Percentiles rank a stretch among this genome's conserved stretches.
Evolutionary conservation across 306 rosid species (phyloP).

Genomic region (Cyclanthera cordifolia): DNA sequence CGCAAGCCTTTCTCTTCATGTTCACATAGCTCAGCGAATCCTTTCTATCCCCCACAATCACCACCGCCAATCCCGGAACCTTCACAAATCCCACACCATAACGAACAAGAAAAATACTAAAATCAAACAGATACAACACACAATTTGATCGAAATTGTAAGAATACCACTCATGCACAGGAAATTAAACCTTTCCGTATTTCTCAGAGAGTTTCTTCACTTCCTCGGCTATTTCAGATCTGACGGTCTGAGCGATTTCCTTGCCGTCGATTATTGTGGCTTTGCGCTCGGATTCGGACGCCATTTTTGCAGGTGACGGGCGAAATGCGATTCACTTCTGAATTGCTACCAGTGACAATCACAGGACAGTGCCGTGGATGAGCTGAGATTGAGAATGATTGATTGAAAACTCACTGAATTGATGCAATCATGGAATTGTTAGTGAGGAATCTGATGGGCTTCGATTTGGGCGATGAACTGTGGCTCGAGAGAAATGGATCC

Average conservation of each 20-base stretch:
- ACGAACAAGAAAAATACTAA: background rate
- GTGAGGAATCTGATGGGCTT: background rate
- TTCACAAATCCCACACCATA: constrained; percentile 13
- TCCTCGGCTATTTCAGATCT: constrained; percentile 66
- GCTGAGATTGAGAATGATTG: background rate
- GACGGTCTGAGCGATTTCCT: constrained; percentile 58
- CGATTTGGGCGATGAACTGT: background rate
- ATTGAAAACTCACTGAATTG: background rate
- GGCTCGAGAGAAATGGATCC: background rate
- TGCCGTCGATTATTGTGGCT: constrained; percentile 76
- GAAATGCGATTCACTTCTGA: background rate
- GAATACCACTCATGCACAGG: background rate
- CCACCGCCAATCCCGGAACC: constrained; percentile 93
- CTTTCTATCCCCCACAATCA: constrained; percentile 73
- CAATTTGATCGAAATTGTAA: background rate
- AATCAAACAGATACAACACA: background rate
- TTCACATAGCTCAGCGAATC: constrained; percentile 75
- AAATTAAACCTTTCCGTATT: constrained; percentile 57
- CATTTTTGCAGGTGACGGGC: constrained; percentile 7
- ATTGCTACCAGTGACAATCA: background rate
- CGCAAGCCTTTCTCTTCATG: constrained; percentile 87
- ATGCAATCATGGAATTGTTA: background rate
- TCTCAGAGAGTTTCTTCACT: constrained; percentile 41
- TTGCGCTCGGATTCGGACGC: constrained; percentile 31
- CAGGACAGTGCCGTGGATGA: background rate